Conservation (phyloP, 805 yeast species). For the Yamadazyma philogaea region DNA sequence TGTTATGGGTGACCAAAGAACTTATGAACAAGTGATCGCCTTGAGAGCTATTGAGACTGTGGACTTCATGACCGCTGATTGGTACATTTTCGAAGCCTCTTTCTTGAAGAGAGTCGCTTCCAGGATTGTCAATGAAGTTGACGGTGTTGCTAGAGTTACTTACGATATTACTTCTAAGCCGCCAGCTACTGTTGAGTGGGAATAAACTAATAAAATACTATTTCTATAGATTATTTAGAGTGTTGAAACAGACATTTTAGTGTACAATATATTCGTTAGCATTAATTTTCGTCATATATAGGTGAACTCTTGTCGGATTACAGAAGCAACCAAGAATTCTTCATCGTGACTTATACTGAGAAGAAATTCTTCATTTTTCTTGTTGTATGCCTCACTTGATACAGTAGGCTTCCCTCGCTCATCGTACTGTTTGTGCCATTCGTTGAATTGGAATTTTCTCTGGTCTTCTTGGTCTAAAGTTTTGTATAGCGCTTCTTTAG, state of each 20-base stretch:
- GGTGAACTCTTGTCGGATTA: constrained; percentile 37
- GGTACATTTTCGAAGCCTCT: constrained; percentile 90
- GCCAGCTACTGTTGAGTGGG: constrained; percentile 99
- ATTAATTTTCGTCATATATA: constrained; percentile 3
- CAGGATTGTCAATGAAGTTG: constrained; percentile 97
- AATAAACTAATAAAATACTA: constrained; percentile 43
- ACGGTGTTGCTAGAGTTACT: constrained; percentile 98
- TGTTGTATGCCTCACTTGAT: constrained; percentile 25
- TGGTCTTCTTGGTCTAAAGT: constrained; percentile 51
- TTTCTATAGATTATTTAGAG: constrained; percentile 6
- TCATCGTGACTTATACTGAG: constrained; percentile 65
- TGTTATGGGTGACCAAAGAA: constrained; percentile 99
- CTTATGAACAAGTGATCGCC: constrained; percentile 98
- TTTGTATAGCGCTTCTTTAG: constrained; percentile 73
- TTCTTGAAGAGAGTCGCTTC: constrained; percentile 92
- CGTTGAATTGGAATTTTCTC: constrained; percentile 47
- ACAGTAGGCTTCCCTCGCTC: constrained; percentile 45
- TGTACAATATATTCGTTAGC: constrained; percentile 8
- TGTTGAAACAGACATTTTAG: constrained; percentile 3
- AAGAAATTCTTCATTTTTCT: constrained; percentile 45
- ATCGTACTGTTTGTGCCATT: constrained; percentile 54
- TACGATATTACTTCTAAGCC: constrained; percentile 99
- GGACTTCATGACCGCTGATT: constrained; percentile 99
- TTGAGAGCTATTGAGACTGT: constrained; percentile 96
- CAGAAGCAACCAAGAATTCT: constrained; percentile 55